phyloP scores from a whole-genome alignment of 2,329 filamentous ascomycete genomes.

The Chrysosporium keratinophilum region DNA sequence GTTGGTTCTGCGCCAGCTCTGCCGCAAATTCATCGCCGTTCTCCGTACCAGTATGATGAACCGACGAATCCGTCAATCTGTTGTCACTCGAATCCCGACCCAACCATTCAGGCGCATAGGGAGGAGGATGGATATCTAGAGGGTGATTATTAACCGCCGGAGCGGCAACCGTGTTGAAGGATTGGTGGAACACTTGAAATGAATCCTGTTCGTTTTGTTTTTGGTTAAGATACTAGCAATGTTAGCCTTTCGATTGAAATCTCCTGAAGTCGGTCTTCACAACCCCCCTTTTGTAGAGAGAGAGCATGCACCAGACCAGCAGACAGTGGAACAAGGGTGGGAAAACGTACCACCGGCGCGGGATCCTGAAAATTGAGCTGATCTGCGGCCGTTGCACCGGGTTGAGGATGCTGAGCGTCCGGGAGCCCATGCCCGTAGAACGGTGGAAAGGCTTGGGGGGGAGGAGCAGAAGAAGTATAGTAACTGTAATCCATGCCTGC shows the following conservation, averaged over 20 bases:
- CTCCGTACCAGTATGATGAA: conserved; percentile 1
- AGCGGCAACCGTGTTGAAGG: not conserved
- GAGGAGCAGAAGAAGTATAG: conserved; percentile 5
- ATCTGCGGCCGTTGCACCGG: not conserved
- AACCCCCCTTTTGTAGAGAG: no score
- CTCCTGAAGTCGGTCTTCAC: no score
- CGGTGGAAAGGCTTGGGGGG: not conserved
- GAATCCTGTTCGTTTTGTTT: not conserved
- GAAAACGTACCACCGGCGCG: conserved; percentile 8
- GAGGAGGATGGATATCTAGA: conserved; percentile 1
- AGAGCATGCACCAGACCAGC: no score
- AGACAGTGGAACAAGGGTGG: no score
- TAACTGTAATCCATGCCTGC: conserved; percentile 8
- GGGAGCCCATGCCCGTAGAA: conserved; percentile 9
- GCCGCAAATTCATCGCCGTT: conserved; percentile 4
- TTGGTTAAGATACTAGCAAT: no score
- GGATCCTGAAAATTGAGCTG: conserved; percentile 5
- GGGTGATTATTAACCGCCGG: not conserved
- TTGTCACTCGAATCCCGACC: conserved; percentile 8
- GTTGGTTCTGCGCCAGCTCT: not conserved
- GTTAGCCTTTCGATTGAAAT: no score
- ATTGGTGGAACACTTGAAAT: conserved; percentile 4
- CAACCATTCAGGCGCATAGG: not conserved
- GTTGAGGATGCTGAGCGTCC: conserved; percentile 7
- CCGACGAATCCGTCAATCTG: conserved; percentile 4